phyloP scores from a whole-genome alignment of 2,329 filamentous ascomycete genomes.

The Diaporthe ampelina region DNA sequence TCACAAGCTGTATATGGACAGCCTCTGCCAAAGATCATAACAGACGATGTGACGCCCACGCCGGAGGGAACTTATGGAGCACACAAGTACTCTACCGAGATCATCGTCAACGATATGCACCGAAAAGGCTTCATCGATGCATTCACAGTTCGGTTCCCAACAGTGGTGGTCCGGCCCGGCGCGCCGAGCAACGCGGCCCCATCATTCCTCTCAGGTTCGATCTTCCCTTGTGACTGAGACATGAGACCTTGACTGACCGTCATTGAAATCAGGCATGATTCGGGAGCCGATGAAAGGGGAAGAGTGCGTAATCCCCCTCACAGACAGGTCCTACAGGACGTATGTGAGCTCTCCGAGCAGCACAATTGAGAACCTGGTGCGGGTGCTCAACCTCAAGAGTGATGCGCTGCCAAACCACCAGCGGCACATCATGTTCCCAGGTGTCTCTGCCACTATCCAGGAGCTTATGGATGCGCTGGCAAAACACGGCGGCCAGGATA shows the following conservation, averaged over 20 bases:
- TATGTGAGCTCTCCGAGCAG: constrained; percentile 68
- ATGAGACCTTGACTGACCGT: not conserved
- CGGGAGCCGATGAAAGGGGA: constrained; percentile 71
- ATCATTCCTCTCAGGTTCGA: constrained; percentile 65
- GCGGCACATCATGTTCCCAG: constrained; percentile 70
- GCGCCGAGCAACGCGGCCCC: constrained; percentile 73
- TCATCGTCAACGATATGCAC: constrained; percentile 74
- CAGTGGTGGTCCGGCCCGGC: constrained; percentile 72
- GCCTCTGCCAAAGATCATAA: constrained; percentile 66
- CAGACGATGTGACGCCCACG: constrained; percentile 65
- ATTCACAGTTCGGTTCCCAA: constrained; percentile 71
- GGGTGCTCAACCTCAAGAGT: constrained; percentile 57
- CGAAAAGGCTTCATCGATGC: constrained; percentile 70
- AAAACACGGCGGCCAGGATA: constrained; percentile 68
- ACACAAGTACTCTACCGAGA: constrained; percentile 74
- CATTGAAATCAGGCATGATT: constrained; percentile 64
- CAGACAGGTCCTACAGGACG: constrained; percentile 63
- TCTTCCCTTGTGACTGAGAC: not conserved
- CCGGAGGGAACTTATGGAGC: constrained; percentile 74
- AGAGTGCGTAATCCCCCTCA: constrained; percentile 66
- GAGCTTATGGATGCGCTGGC: constrained; percentile 72
- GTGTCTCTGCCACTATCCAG: constrained; percentile 69
- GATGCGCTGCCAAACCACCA: constrained; percentile 59
- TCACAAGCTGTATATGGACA: constrained; percentile 75
- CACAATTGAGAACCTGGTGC: constrained; percentile 66